Evolutionary conservation across 176 grass and related monocot genomes (phyloP), one percentile per base, ranked within the genome.

Genomic region (Bothriochloa decipiens): DNA sequence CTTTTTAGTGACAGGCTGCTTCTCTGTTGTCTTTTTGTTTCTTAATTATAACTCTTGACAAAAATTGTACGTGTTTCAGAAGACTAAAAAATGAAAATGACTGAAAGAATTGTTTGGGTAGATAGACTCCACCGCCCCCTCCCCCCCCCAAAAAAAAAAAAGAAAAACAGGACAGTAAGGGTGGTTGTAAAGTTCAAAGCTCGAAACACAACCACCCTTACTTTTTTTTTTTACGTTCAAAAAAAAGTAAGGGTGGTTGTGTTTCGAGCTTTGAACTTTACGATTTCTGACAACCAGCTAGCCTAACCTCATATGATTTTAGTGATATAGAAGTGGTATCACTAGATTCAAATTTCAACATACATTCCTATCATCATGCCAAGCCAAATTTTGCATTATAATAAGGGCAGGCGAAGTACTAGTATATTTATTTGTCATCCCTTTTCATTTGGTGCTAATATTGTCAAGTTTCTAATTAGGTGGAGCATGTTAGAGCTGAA

Each of bases 401-500:
- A 46, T 26, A 46, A 26, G n/a, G 39, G 22, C 7, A 64, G 61
- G 28, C 9, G 76, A 12, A 36, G 18, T 79, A 63, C 61, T 39
- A 86, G 53, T 79, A 72, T 72, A 5, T 74, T 66, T 76, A 49
- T 11, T 78, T 85, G 35, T 45, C 65, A 42, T 12, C 75, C 57
- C 12, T 42, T 66, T 40, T 53, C 36, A 42, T 63, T 63, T 66
- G 15, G 25, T 75, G 23, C 68, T 86, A 53, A 74, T 40, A 37
- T 29, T 74, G 42, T 72, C 32, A 43, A 80, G 33, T 82, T 50
- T 86, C 12, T 72, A 72, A 73, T 84, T 55, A 96, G 93, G 93
- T 96, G 64, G 93, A 92, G 41, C 90, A 96, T 92, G 93, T 92
- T 72, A 89, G 65, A 83, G 87, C 93, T 78, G 93, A 96, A 82